Evolutionary conservation across 78 protist genomes (phyloP).

Genomic region (Dictyostelium purpureum): DNA sequence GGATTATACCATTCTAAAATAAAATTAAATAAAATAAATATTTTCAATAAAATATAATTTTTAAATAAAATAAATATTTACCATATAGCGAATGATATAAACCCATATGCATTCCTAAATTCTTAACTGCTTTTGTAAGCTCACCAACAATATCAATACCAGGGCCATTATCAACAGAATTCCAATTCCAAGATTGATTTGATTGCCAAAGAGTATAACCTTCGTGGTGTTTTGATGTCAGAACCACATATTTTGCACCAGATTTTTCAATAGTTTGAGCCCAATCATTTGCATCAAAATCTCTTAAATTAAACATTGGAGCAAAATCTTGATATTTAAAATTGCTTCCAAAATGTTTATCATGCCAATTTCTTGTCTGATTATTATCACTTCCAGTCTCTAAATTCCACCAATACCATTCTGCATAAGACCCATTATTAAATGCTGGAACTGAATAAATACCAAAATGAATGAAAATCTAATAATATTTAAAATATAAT

Average conservation of each 20-base stretch:
- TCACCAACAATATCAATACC: constrained; percentile 1
- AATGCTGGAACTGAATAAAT: constrained; percentile 70
- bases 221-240: constrained; percentile 79
- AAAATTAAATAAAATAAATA: not conserved
- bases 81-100: constrained; percentile 54
- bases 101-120: constrained; percentile 43
- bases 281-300: constrained; percentile 54
- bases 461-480: constrained; percentile 83
- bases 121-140: constrained; percentile 20
- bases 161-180: constrained; percentile 70
- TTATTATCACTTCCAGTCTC: constrained; percentile 29
- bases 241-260: constrained; percentile 72
- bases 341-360: constrained; percentile 51
- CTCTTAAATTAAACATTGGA: constrained; percentile 20
- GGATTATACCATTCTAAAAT: constrained; percentile 77
- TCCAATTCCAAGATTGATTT: constrained; percentile 36
- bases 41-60: not conserved
- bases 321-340: constrained; percentile 65
- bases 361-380: constrained; percentile 43
- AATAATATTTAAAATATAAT: too few relatives aligned
- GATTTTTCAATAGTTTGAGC: constrained; percentile 49
- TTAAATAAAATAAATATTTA: not conserved
- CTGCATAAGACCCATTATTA: constrained; percentile 42
- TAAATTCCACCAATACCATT: constrained; percentile 79
- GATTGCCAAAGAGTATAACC: constrained; percentile 46